phyloP scores from a whole-genome alignment of 495 filamentous ascomycete species.

The Daldinia grandis region DNA sequence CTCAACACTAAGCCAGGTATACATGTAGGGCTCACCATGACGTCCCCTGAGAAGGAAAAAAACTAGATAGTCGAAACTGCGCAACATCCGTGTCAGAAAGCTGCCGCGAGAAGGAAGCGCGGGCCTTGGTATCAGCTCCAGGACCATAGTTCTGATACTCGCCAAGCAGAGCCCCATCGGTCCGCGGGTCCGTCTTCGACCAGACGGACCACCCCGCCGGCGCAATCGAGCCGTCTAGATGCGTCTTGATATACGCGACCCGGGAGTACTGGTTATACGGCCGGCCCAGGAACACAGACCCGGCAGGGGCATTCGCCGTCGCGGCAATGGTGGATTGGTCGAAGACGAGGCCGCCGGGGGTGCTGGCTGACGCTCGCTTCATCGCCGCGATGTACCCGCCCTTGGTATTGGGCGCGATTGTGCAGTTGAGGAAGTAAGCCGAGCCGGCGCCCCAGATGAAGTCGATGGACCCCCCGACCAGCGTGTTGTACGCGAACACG shows the following conservation, averaged over 20 bases:
- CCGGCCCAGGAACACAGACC: constrained; percentile 34
- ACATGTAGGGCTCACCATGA: constrained; percentile 12
- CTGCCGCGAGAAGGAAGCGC: constrained; percentile 32
- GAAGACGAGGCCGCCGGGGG: constrained; percentile 46
- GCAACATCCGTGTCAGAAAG: constrained; percentile 28
- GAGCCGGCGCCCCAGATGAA: constrained; percentile 45
- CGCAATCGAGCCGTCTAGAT: constrained; percentile 32
- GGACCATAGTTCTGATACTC: constrained; percentile 40
- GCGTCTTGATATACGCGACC: constrained; percentile 39
- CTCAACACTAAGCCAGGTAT: too few relatives aligned
- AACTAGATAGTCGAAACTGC: constrained; percentile 23
- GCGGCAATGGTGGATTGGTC: constrained; percentile 45
- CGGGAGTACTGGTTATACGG: constrained; percentile 41
- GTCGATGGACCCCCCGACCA: constrained; percentile 41
- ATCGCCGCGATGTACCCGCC: constrained; percentile 43
- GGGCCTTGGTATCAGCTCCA: constrained; percentile 24
- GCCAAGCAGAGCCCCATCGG: constrained; percentile 27
- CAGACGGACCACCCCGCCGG: constrained; percentile 42
- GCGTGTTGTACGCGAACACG: constrained; percentile 35
- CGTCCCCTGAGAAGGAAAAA: constrained; percentile 34
- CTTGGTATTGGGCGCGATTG: constrained; percentile 44
- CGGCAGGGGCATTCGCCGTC: not conserved
- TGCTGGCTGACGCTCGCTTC: constrained; percentile 39
- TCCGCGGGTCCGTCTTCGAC: constrained; percentile 31
- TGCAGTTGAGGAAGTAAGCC: constrained; percentile 45